phyloP scores from a whole-genome alignment of 1,139 yeast genomes.

The Debaryomycetaceae sp. region DNA sequence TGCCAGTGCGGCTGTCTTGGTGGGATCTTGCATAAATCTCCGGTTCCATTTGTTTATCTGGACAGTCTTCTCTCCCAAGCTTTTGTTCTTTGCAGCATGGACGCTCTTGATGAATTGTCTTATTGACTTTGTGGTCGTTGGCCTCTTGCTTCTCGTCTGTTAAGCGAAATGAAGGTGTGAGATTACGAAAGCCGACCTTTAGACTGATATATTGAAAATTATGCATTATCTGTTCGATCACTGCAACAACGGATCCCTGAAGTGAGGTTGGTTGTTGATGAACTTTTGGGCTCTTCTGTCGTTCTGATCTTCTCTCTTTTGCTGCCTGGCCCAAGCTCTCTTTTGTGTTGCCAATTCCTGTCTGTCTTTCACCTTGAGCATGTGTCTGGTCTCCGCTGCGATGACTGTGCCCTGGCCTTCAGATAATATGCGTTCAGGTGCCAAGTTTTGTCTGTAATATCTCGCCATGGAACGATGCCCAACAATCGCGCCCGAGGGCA shows the following conservation, averaged over 20 bases:
- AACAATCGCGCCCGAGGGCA: slow-evolving; percentile 82
- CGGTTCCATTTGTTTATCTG: slow-evolving; percentile 89
- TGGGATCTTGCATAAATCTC: slow-evolving; percentile 67
- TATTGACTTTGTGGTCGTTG: slow-evolving; percentile 30
- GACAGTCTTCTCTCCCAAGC: slow-evolving; percentile 95
- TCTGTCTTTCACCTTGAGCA: slow-evolving; percentile 50
- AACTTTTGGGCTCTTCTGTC: slow-evolving; percentile 79
- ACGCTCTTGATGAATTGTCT: slow-evolving; percentile 45
- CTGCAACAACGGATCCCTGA: slow-evolving; percentile 86
- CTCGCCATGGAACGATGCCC: slow-evolving; percentile 89
- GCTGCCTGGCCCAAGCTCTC: slow-evolving; percentile 72
- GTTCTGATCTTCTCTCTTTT: slow-evolving; percentile 60
- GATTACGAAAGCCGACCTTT: not conserved
- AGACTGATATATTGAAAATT: slow-evolving; percentile 1
- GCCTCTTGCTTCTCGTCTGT: slow-evolving; percentile 3
- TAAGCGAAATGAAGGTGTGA: not conserved
- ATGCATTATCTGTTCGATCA: slow-evolving; percentile 21
- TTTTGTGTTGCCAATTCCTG: slow-evolving; percentile 58
- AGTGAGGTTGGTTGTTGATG: slow-evolving; percentile 85
- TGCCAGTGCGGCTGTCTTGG: slow-evolving; percentile 51
- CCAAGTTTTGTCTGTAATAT: slow-evolving; percentile 76
- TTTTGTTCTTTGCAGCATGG: slow-evolving; percentile 83
- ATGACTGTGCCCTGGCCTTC: slow-evolving; percentile 94
- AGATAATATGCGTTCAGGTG: slow-evolving; percentile 65
- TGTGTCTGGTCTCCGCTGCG: slow-evolving; percentile 86